Conservation (phyloP, 2,329 filamentous ascomycete genomes). For the Macrophomina pseudophaseolina region DNA sequence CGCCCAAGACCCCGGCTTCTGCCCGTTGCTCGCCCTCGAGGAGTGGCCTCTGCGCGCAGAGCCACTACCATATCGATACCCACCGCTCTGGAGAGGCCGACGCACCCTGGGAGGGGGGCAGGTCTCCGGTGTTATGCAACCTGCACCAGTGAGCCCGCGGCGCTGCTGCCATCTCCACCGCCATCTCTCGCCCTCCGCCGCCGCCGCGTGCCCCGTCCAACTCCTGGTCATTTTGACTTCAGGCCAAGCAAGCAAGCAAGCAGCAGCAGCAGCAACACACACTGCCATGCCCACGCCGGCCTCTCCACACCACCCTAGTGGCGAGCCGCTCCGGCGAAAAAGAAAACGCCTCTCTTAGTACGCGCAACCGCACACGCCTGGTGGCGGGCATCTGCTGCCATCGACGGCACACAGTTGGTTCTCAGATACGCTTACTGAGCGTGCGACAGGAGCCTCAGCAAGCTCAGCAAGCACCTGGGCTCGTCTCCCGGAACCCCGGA, state of each 20-base stretch:
- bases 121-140: no score
- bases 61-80: no score
- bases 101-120: no score
- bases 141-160: no score
- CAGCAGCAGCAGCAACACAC: neutral
- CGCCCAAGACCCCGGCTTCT: neutral
- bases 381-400: neutral
- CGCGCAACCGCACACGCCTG: neutral
- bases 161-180: neutral
- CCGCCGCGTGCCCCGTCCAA: neutral
- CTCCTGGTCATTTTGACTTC: neutral
- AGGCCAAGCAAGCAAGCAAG: slow-evolving; percentile 18
- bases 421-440: slow-evolving; percentile 12
- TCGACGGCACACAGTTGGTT: neutral
- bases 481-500: slow-evolving; percentile 10
- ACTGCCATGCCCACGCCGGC: neutral
- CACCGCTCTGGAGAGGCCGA: no score
- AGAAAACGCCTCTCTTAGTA: neutral
- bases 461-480: slow-evolving; percentile 16
- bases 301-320: neutral
- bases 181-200: slow-evolving; percentile 1
- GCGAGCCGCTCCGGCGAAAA: neutral
- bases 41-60: no score
- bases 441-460: slow-evolving; percentile 10
- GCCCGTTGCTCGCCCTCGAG: neutral